Conservation (phyloP, 2,329 filamentous ascomycete genomes). For the Madurella mycetomatis region DNA sequence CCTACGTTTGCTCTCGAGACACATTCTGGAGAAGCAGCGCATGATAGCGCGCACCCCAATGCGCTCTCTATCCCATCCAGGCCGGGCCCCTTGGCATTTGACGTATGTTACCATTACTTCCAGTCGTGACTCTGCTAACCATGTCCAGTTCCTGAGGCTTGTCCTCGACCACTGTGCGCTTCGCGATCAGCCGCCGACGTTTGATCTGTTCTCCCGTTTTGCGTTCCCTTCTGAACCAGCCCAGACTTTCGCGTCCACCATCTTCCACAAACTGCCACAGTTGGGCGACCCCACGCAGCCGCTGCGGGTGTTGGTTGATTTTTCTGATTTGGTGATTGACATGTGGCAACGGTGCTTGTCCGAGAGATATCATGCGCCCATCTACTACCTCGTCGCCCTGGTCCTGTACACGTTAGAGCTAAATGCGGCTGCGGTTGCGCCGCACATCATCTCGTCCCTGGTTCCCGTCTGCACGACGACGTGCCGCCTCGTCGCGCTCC, state of each 20-base stretch:
- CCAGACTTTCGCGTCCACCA: constrained; percentile 60
- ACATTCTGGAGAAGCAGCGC: constrained; percentile 36
- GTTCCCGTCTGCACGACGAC: constrained; percentile 55
- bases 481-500: constrained; percentile 55
- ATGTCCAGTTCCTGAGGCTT: constrained; percentile 53
- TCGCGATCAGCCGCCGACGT: constrained; percentile 54
- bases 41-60: constrained; percentile 26
- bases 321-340: constrained; percentile 59
- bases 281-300: constrained; percentile 47
- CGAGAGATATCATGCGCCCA: constrained; percentile 59
- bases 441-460: constrained; percentile 54
- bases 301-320: constrained; percentile 56
- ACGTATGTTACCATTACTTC: constrained; percentile 36
- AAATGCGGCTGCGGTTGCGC: constrained; percentile 55
- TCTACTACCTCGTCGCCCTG: constrained; percentile 62
- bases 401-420: constrained; percentile 60
- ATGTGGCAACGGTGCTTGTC: constrained; percentile 65
- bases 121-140: constrained; percentile 17
- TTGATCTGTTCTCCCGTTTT: constrained; percentile 64
- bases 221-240: constrained; percentile 59
- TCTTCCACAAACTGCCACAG: constrained; percentile 62
- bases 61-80: constrained; percentile 9
- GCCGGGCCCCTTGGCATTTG: constrained; percentile 34
- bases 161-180: constrained; percentile 59
- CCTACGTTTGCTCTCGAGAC: constrained; percentile 59